These are phyloP conservation scores for Pezicula neosporulosa DNA, from an alignment of 2,329 filamentous ascomycete species.

Conservation along the genomic window DNA sequence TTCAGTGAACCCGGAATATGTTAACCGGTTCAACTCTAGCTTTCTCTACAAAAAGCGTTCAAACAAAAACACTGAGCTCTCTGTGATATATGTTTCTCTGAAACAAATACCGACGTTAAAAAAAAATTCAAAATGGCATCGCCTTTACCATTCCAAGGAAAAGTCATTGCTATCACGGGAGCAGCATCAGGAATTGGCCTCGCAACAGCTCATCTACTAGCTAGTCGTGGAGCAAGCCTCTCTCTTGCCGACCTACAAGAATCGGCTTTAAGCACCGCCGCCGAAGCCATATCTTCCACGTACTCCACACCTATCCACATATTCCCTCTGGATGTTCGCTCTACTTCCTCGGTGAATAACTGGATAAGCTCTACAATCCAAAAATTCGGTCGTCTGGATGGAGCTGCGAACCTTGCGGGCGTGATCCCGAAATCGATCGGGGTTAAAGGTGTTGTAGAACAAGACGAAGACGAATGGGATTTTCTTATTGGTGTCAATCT, in stretches of 20 bases:
- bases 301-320: conserved; percentile 21
- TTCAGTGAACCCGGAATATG: too few relatives aligned
- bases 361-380: conserved; percentile 30
- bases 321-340: conserved; percentile 26
- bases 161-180: conserved; percentile 72
- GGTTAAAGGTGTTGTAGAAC: conserved; percentile 13
- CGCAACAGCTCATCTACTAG: conserved; percentile 55
- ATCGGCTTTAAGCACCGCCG: conserved; percentile 22
- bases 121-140: background rate
- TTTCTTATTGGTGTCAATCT: conserved; percentile 40
- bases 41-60: too few relatives aligned
- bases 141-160: conserved; percentile 25
- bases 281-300: conserved; percentile 18
- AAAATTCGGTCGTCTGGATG: conserved; percentile 31
- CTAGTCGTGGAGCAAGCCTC: conserved; percentile 9
- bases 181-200: conserved; percentile 73
- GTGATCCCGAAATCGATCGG: conserved; percentile 7
- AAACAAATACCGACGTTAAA: too few relatives aligned
- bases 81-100: too few relatives aligned
- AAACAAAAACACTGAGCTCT: too few relatives aligned
- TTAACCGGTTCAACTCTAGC: too few relatives aligned
- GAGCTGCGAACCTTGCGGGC: conserved; percentile 36
- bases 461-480: conserved; percentile 39
- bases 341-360: conserved; percentile 19
- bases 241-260: conserved; percentile 12